Evolutionary conservation across 2,329 filamentous ascomycete species (phyloP).

Genomic region (Raffaelea deltoideospora): DNA sequence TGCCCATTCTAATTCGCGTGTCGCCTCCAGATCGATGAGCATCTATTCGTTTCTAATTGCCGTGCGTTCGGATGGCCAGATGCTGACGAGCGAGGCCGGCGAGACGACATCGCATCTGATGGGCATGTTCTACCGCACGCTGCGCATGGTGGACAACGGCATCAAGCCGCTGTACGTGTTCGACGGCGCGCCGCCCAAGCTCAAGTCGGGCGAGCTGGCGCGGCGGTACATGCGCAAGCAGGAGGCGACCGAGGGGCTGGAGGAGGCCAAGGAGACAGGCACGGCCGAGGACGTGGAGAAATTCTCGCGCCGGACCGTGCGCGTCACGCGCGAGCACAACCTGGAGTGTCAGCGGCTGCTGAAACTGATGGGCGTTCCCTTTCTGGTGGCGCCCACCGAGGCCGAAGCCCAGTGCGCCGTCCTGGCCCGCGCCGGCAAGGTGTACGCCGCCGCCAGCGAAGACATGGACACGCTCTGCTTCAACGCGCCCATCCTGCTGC

Average conservation of each 20-base stretch:
- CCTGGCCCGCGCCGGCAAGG: conserved; percentile 79
- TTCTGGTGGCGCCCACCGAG: conserved; percentile 88
- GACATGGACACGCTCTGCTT: conserved; percentile 99
- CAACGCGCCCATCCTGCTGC: conserved; percentile 74
- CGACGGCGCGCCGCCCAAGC: conserved; percentile 88
- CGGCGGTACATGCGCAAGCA: conserved; percentile 93
- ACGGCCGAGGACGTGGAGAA: conserved; percentile 97
- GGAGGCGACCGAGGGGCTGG: conserved; percentile 75
- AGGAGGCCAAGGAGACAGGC: conserved; percentile 93
- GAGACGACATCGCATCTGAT: conserved; percentile 97
- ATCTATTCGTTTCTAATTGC: conserved; percentile 98
- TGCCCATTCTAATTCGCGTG: no score
- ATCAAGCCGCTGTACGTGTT: conserved; percentile 99
- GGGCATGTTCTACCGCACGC: conserved; percentile 98
- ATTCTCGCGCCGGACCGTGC: conserved; percentile 82
- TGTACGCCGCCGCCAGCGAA: conserved; percentile 91
- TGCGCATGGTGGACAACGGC: conserved; percentile 95
- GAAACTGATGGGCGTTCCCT: conserved; percentile 92
- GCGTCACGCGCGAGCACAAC: conserved; percentile 94
- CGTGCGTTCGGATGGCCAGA: conserved; percentile 89
- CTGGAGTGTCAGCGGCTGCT: conserved; percentile 81
- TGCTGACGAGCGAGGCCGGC: conserved; percentile 86
- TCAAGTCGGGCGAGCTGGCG: conserved; percentile 93
- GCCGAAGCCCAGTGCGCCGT: conserved; percentile 93
- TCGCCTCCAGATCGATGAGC: conserved; percentile 83